Base-by-base conservation (phyloP, 352 stramenopile genomes). In the Pythium oligandrum region DNA sequence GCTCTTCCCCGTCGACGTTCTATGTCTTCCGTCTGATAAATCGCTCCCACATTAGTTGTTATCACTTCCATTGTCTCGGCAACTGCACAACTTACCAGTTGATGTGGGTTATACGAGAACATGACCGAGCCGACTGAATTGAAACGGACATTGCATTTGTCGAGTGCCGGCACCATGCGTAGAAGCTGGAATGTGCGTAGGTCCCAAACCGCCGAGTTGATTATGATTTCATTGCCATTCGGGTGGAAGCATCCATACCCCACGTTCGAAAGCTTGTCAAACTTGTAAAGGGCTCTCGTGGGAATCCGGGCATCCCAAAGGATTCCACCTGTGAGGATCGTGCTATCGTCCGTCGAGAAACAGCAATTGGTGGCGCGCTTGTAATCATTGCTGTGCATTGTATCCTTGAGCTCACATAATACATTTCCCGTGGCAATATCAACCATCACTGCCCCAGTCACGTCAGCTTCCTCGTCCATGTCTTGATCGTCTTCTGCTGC, bases 121-220 rank as follows among this genome's bases (percentile, higher is more conserved):
- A 96, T 51, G 3, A 94, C 77, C 44, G 68, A 80, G 5, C 78
- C 81, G 6, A 61, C 76, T 31, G 66, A 64, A 53, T 77, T 89
- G 56, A 94, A 95, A 45, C 80, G 80, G 45, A 94, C 74, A 9
- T 61, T 78, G 56, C 79, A 91, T 57, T 88, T 89, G 59, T 96
- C 87, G n/a, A 95, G 69, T 9, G 80, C 83, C 11, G 87, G 87
- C 7, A 96, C 82, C 59, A 95, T 85, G 3, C 85, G 85, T 34
- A 94, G 66, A 4, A 96, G 64, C 17, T 78, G 72, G 51, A 88
- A 94, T 2, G 87, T 96, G 30, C 87, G 82, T 12, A 95, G 59
- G 58, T 96, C 87, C 86, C 87, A 96, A n/a, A 96, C 81, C 0
- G 83, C 83, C 10, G 85, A 92, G 53, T 96, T 94, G 30, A 96